Base-by-base conservation (phyloP, 139 green algal species). In the Coccomyxa sp. region DNA sequence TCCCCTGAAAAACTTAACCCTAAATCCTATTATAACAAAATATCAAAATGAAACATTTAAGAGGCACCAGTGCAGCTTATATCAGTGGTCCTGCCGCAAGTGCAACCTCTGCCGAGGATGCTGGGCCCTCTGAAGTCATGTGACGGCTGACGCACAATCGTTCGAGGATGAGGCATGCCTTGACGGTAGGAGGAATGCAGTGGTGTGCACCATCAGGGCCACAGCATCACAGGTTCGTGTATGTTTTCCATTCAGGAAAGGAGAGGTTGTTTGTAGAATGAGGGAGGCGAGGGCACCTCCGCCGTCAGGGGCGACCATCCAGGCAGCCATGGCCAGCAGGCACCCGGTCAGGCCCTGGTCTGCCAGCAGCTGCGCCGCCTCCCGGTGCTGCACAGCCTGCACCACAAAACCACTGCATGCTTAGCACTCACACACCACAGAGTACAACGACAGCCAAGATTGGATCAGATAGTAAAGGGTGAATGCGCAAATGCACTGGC, bases 291-390 rank as follows among this genome's bases (percentile, higher is more conserved):
- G 16, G 45, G 28, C 25, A 81, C 77, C 77, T 67, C 23, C 51
- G 15, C 84, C 82, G 4, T 79, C 63, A 10, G 84, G 66, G 10
- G n/a, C 81, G 57, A 85, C 60, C 71, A 87, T 79, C 86, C 82
- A 87, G 67, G 66, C 59, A 31, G 63, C 81, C 15, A 89, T n/a
- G 15, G 45, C 28, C 67, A 86, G 80, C 79, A 80, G 28, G 57
- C 67, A 57, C 23, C 27, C 76, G 28, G 82, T 30, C 16, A 82
- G 38, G 0, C 86, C 86, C 82, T 90, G 86, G 38, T 90, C 75
- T 32, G 80, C 66, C 66, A 90, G 84, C 80, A 90, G 75, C 58
- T 80, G 38, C 10, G 86, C 81, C 12, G 84, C 86, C 16, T 27
- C 67, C 0, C 25, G 0, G 32, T 60, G 13, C 67, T 90, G 83